These are phyloP conservation scores for Leccinum longicurvipes DNA, from an alignment of 768 basidiomycete genomes.

Conservation along the genomic window DNA sequence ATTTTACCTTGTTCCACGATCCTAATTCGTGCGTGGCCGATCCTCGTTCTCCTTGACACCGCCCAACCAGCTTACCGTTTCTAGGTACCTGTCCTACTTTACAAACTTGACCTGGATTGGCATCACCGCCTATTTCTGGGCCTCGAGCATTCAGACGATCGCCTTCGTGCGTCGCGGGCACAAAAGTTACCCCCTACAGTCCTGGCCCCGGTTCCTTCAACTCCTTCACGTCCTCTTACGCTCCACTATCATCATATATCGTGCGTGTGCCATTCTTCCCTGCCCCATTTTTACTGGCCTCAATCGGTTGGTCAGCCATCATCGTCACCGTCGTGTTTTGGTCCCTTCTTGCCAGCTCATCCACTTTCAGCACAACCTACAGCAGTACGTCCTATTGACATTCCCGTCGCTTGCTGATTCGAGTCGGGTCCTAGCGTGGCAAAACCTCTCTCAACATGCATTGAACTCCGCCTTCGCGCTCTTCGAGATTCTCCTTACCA, in stretches of 20 bases:
- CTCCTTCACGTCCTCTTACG: conserved; percentile 54
- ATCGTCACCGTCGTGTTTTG: conserved; percentile 65
- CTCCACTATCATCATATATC: conserved; percentile 50
- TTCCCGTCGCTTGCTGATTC: background rate
- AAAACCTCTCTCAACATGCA: conserved; percentile 56
- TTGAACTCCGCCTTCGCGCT: conserved; percentile 57
- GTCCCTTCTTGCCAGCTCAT: conserved; percentile 45
- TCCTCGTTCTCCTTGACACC: background rate
- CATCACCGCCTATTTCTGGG: conserved; percentile 59
- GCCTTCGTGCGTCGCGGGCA: conserved; percentile 36
- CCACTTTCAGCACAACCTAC: conserved; percentile 40
- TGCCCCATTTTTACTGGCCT: background rate
- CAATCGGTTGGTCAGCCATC: conserved; percentile 41
- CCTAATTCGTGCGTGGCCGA: conserved; percentile 33
- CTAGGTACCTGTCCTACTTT: conserved; percentile 63
- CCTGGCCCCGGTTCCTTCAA: conserved; percentile 55
- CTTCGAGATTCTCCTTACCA: conserved; percentile 56
- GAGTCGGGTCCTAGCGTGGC: conserved; percentile 43
- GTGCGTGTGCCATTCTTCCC: conserved; percentile 38
- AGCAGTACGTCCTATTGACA: conserved; percentile 31
- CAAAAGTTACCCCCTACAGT: conserved; percentile 52
- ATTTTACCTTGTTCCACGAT: conserved; percentile 30
- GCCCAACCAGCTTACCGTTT: background rate
- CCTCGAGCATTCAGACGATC: conserved; percentile 51
- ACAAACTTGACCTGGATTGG: conserved; percentile 63